Base-by-base conservation (phyloP, 1,284 basidiomycete species). In the Cryptococcus deneoformans region DNA sequence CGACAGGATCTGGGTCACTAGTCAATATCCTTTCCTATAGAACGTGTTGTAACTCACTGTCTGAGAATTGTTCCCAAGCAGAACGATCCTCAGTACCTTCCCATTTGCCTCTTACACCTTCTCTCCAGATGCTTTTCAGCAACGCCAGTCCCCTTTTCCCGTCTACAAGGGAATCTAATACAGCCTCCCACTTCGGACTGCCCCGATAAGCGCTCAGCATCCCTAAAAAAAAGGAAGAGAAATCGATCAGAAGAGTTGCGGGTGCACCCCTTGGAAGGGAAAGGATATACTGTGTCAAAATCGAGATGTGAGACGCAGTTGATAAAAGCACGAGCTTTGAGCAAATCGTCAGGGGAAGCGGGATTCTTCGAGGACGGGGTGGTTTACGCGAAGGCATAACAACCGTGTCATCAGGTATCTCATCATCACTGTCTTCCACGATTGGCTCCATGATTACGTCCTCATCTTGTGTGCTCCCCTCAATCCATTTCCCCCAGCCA, bases 71-170 rank as follows among this genome's bases (percentile, higher is more conserved):
- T 79, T 60, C 85, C 84, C 59, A 81, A 77, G 6, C 84, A 84
- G 44, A 85, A 34, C 47, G 47, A 14, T 70, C 62, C 1, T 50
- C 45, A 2, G 57, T 63, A 44, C 55, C 63, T 2, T 42, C 72
- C 43, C 81, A 81, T 10, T 82, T 84, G 35, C 79, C 72, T 43
- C 90, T 80, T 1, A 93, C 85, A 54, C 84, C 84, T 1, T 82
- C 81, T 11, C 89, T 80, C 76, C 87, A 93, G 35, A 94, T 78
- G 68, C 89, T 85, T 42, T 88, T 83, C 3, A 91, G 80, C 6
- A 94, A 74, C 5, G 67, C 66, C 8, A 64, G 65, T 0, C 71
- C 75, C 51, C 69, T 73, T 10, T 69, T 67, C 7, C 72, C 75
- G 12, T 66, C 70, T 12, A 75, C 50, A 14, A 80, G 65, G 1